phyloP scores from a whole-genome alignment of 2,329 filamentous ascomycete species.

The Fusarium setosum region DNA sequence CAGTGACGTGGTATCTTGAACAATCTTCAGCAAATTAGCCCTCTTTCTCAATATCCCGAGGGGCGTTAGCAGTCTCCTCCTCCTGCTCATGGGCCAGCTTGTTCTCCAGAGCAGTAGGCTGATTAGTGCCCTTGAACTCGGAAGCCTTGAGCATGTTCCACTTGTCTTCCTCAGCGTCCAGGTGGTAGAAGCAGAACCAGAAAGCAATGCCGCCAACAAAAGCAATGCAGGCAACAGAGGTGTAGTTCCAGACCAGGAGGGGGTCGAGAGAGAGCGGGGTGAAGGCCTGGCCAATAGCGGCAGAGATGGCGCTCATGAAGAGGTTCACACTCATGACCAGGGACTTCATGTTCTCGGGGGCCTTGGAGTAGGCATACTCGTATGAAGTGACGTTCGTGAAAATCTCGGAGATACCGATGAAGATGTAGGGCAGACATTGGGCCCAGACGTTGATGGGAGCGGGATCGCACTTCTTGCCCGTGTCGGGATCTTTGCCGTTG shows the following conservation, averaged over 20 bases:
- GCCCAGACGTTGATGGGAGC: conserved; percentile 75
- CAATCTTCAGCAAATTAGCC: conserved; percentile 14
- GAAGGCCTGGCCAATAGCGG: conserved; percentile 77
- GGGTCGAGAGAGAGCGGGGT: conserved; percentile 72
- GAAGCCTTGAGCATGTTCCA: conserved; percentile 70
- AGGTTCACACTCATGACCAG: conserved; percentile 78
- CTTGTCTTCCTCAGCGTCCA: conserved; percentile 75
- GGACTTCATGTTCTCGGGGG: conserved; percentile 83
- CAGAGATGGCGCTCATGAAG: conserved; percentile 76
- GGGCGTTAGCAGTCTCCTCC: conserved; percentile 22
- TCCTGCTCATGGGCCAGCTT: conserved; percentile 35
- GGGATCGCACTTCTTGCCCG: too few species aligned
- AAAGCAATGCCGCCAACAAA: conserved; percentile 72
- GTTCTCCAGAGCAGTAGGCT: conserved; percentile 50
- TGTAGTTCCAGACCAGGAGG: conserved; percentile 79
- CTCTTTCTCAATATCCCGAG: conserved; percentile 35
- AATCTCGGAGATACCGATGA: conserved; percentile 64
- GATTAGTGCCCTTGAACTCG: conserved; percentile 53
- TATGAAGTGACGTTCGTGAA: conserved; percentile 70
- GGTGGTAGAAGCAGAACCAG: conserved; percentile 74
- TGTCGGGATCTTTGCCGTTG: conserved; percentile 45
- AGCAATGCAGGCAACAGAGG: conserved; percentile 69
- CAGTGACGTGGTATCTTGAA: conserved; percentile 1
- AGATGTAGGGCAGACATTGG: conserved; percentile 62
- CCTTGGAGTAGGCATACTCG: conserved; percentile 83